Evolutionary conservation across 2,329 filamentous ascomycete genomes (phyloP).

Genomic region (Epichloe bromicola): DNA sequence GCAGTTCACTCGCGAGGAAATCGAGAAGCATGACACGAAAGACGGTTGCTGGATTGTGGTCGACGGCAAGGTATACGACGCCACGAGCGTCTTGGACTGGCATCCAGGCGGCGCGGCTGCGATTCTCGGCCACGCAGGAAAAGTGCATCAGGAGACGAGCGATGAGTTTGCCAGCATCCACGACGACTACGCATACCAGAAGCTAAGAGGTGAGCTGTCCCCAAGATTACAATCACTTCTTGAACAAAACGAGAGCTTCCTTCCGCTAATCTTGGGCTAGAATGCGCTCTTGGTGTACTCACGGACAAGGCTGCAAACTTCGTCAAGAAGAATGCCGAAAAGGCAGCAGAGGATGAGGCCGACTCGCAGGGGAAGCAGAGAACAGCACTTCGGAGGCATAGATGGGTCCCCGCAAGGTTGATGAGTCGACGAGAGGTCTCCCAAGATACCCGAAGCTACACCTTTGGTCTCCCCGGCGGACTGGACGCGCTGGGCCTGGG

Average conservation of each 20-base stretch:
- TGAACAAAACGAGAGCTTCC: background rate
- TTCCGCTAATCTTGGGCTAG: constrained; percentile 14
- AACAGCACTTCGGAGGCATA: constrained; percentile 27
- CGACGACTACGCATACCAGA: constrained; percentile 36
- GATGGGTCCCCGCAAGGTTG: constrained; percentile 33
- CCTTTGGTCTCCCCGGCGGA: constrained; percentile 28
- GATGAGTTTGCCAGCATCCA: constrained; percentile 37
- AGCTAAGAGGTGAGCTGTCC: constrained; percentile 25
- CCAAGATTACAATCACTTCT: background rate
- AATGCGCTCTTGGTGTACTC: constrained; percentile 35
- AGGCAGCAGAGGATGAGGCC: constrained; percentile 23
- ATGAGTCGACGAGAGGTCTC: constrained; percentile 24
- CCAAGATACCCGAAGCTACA: constrained; percentile 27
- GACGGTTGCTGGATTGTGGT: constrained; percentile 41
- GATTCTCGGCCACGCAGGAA: constrained; percentile 35
- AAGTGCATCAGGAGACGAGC: constrained; percentile 33
- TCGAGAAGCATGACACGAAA: constrained; percentile 35
- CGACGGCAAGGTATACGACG: constrained; percentile 37
- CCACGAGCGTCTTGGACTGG: constrained; percentile 32
- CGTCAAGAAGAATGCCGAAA: constrained; percentile 31
- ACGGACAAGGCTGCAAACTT: constrained; percentile 34
- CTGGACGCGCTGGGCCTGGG: constrained; percentile 30
- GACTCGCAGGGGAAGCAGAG: constrained; percentile 11
- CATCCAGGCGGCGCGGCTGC: constrained; percentile 36
- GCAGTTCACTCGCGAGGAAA: constrained; percentile 38